Base-by-base conservation (phyloP, 2,329 filamentous ascomycete genomes). In the Cytospora paraplurivora region DNA sequence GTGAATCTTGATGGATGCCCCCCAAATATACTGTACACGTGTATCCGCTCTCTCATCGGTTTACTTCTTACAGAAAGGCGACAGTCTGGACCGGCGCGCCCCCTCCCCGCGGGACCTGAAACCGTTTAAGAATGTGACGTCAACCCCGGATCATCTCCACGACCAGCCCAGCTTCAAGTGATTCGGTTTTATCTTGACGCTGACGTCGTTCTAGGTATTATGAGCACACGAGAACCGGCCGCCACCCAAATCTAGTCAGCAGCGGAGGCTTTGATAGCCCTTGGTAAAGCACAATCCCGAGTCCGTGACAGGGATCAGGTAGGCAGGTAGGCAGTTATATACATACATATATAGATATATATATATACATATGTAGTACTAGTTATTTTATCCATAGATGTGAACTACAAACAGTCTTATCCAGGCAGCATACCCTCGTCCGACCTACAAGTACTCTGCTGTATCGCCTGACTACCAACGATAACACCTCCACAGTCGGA, bases 141-240 rank as follows among this genome's bases (percentile, higher is more conserved):
- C 59, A 61, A 61, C 49, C 38, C 51, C 19, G 10, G 51, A 41
- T 61, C 59, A 61, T 61, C 32, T 19, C 35, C 38, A 52, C 58
- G 58, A 54, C 17, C 33, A 49, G 32, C 34, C 38, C 38, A 34
- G 38, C 59, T 61, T 38, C 41, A 49, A 52, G 15, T 52, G 19
- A 15, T 52, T 33, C 33, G 49, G 49, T 41, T 27, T 34, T 33
- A 49, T 17, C 59, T 38, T 34, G 32, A 32, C 34, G 53, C 51
- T 61, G 59, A 55, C 59, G 59, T 55, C 15, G n/a, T 21, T 19
- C 32, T 49, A n/a, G n/a, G n/a, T n/a, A n/a, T 41, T 55, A 19
- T 35, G 59, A 55, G 32, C 51, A 21, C 11, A 41, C n/a, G 38
- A 32, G 51, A 33, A 34, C 27, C 27, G 27, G 27, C 37, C 41